Base-by-base conservation (phyloP, 1,139 yeast species). In the Oligophagozyma castellii region DNA sequence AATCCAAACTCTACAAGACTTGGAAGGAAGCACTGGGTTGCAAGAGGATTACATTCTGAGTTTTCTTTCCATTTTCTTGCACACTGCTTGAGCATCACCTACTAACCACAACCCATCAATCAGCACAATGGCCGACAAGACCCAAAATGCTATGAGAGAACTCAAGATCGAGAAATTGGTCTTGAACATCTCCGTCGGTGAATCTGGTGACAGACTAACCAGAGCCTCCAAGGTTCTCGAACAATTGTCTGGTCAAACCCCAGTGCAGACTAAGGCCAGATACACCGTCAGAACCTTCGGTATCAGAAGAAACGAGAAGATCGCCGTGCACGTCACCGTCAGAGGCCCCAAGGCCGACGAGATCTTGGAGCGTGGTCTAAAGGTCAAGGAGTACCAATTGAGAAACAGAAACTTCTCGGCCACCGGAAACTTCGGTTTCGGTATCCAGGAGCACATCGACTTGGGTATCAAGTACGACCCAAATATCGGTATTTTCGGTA, bases 301-400 rank as follows among this genome's bases (percentile, higher is more conserved):
- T 76, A 89, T 89, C 76, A 84, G 99, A 78, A 83, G 99, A 81
- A 89, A 89, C 72, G 99, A 89, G 71, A 86, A 89, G 78, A 89
- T 89, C 60, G 84, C 98, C 48, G 96, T 86, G 54, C 98, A 89
- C 70, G 99, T 89, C 52, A 89, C 99, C 63, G 74, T 89, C 67
- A 84, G 99, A 75, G 99, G 99, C 57, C 96, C 98, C 71, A 77
- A 77, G 81, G 98, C 99, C 58, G 98, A 89, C 74, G 99, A 89
- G 74, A 89, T 89, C 70, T 76, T 89, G 63, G 99, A 89, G 76
- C 83, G 99, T 74, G 99, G 98, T 62, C 77, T 89, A 59, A 89
- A 89, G 77, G 99, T 89, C 63, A 89, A 86, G 76, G 99, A 89
- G 75, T 89, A 84, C 73, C 96, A 89, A 72, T 81, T 89, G 64